Evolutionary conservation across 805 yeast species (phyloP), one percentile per base, ranked within the genome.

Genomic region (Kuraishia capsulata): DNA sequence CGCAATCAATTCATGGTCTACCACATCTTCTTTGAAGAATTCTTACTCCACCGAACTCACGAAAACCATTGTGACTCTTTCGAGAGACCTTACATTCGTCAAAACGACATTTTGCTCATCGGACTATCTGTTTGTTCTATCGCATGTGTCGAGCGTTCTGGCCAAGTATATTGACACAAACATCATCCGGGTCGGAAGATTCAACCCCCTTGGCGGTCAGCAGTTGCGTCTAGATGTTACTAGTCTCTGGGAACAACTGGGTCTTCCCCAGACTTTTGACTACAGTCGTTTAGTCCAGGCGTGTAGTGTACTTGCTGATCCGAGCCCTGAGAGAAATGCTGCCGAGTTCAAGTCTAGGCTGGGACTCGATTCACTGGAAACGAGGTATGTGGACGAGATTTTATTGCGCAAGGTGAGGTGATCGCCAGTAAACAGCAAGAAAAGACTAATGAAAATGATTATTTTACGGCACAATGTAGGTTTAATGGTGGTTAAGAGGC

Each of bases 101-200:
- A 33, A 49, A 14, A 45, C 42, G 17, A 55, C 64, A 14, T 45
- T 61, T 11, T 57, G 65, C 4, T 35, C 40, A 1, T 43, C 53
- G 4, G 67, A 63, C 35, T 54, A 46, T 38, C 44, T 52, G 19
- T 42, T 46, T 4, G 42, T 63, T 28, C 46, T 52, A 29, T 37
- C 48, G 4, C 34, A 40, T 9, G 40, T 67, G 6, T 49, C 64
- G 1, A 34, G 39, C 4, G 49, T 52, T 3, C 39, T 69, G n/a
- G 53, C 62, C 2, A 44, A 44, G 16, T 63, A 65, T 38, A 51
- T 69, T 36, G 64, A 61, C 50, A 56, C 51, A 21, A 57, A 59
- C 37, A 53, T 69, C 11, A 50, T 67, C 8, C 56, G 57, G 43
- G 62, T 63, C 6, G 61, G 61, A 42, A 50, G 45, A 35, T 70